These are phyloP conservation scores for Diaporthe citri DNA, from an alignment of 2,329 filamentous ascomycete species.

Conservation along the genomic window DNA sequence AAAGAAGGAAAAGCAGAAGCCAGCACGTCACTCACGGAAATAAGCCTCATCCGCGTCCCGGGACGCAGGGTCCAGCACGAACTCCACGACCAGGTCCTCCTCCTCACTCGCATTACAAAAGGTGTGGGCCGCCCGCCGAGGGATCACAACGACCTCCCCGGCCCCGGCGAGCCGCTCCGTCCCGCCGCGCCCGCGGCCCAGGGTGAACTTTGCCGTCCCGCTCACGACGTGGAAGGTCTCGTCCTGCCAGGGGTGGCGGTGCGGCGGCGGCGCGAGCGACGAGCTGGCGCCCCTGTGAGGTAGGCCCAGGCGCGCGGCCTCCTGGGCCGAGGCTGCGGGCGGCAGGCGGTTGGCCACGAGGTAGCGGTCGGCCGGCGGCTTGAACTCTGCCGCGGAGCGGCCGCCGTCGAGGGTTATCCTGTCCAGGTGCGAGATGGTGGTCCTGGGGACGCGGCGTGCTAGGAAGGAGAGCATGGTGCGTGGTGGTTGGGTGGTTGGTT, in stretches of 20 bases:
- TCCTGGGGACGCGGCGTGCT: slow-evolving; percentile 28
- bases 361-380: slow-evolving; percentile 9
- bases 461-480: slow-evolving; percentile 37
- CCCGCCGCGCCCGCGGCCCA: neutral
- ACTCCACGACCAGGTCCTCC: slow-evolving; percentile 33
- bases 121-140: slow-evolving; percentile 23
- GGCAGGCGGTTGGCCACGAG: slow-evolving; percentile 38
- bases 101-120: slow-evolving; percentile 38
- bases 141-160: slow-evolving; percentile 34
- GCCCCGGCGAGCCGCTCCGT: neutral
- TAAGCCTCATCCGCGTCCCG: slow-evolving; percentile 36
- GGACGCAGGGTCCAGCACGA: slow-evolving; percentile 30
- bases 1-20: neutral
- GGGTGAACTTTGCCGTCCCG: slow-evolving; percentile 28
- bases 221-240: slow-evolving; percentile 34
- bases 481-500: neutral
- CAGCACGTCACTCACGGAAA: slow-evolving; percentile 33
- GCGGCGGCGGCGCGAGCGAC: slow-evolving; percentile 35
- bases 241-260: slow-evolving; percentile 33
- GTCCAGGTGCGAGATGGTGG: slow-evolving; percentile 22
- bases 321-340: neutral
- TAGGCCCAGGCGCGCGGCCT: neutral
- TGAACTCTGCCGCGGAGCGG: slow-evolving; percentile 33
- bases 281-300: slow-evolving; percentile 15
- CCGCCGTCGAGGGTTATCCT: slow-evolving; percentile 30